Percentiles rank a stretch among this genome's conserved stretches.
These are phyloP conservation scores for Polymyxa betae DNA, from an alignment of 208 protist species.

Conservation along the genomic window DNA sequence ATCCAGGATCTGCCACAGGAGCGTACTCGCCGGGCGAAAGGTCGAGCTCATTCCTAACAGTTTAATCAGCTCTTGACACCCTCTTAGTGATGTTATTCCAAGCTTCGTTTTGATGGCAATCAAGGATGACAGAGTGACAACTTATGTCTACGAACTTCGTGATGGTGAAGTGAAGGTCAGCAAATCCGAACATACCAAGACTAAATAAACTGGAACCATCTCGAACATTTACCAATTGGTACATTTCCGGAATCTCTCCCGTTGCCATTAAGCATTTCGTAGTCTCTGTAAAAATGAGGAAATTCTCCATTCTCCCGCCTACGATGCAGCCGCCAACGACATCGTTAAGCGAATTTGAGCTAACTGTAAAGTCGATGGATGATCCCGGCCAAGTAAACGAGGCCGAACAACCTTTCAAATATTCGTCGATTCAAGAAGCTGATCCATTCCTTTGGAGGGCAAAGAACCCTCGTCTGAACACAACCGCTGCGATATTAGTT, in stretches of 20 bases:
- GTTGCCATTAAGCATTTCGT: no score
- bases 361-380: no score
- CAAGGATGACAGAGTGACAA: slow-evolving; percentile 63
- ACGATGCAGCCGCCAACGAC: no score
- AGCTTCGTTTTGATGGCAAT: slow-evolving; percentile 65
- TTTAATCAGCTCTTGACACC: background rate
- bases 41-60: background rate
- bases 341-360: no score
- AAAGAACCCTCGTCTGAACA: background rate
- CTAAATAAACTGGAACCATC: slow-evolving; percentile 21
- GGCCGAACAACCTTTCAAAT: background rate
- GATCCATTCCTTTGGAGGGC: slow-evolving; percentile 12
- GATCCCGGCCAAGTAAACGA: slow-evolving; percentile 6
- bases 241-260: background rate
- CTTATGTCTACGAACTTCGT: slow-evolving; percentile 63
- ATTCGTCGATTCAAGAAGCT: slow-evolving; percentile 13
- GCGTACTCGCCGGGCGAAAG: slow-evolving; percentile 1
- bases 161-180: slow-evolving; percentile 53
- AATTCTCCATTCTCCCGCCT: no score
- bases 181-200: slow-evolving; percentile 52
- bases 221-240: background rate
- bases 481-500: background rate
- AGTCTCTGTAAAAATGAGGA: no score
- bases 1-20: slow-evolving; percentile 98
- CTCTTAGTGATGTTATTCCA: slow-evolving; percentile 45